These are phyloP conservation scores for Ramalina intermedia DNA, from an alignment of 495 filamentous ascomycete genomes.

Conservation along the genomic window DNA sequence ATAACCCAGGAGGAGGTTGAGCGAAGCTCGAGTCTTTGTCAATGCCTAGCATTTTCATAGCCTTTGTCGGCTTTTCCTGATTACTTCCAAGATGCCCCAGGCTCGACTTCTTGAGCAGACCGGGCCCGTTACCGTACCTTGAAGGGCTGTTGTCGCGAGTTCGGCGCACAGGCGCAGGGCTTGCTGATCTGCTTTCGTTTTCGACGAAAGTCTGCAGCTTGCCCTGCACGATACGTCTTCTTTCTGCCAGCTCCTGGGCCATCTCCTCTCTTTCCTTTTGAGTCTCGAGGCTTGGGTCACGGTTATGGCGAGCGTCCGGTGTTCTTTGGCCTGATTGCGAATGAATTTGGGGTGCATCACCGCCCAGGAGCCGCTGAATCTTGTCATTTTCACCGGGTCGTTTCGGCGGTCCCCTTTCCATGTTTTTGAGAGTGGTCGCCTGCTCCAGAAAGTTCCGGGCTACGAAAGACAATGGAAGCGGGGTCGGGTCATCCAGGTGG, in stretches of 20 bases:
- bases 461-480: constrained; percentile 13
- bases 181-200: constrained; percentile 43
- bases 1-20: constrained; percentile 4
- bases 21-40: neutral
- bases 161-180: constrained; percentile 29
- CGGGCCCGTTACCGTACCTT: constrained; percentile 44
- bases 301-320: constrained; percentile 25
- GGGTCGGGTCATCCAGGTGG: constrained; percentile 1
- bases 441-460: constrained; percentile 22
- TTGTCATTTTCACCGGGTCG: constrained; percentile 14
- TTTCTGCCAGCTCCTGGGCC: constrained; percentile 61
- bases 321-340: constrained; percentile 14
- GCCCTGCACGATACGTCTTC: constrained; percentile 66
- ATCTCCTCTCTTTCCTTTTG: constrained; percentile 63
- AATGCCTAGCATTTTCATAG: constrained; percentile 59
- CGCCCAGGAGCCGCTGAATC: constrained; percentile 14
- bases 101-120: constrained; percentile 54
- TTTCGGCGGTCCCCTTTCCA: constrained; percentile 18
- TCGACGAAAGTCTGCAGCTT: constrained; percentile 61
- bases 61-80: constrained; percentile 39
- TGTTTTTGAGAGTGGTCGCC: constrained; percentile 16
- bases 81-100: constrained; percentile 42
- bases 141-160: constrained; percentile 28
- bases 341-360: constrained; percentile 13
- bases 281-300: constrained; percentile 44